Conservation (phyloP, 495 filamentous ascomycete species). For the Aspergillus funiculosus region DNA sequence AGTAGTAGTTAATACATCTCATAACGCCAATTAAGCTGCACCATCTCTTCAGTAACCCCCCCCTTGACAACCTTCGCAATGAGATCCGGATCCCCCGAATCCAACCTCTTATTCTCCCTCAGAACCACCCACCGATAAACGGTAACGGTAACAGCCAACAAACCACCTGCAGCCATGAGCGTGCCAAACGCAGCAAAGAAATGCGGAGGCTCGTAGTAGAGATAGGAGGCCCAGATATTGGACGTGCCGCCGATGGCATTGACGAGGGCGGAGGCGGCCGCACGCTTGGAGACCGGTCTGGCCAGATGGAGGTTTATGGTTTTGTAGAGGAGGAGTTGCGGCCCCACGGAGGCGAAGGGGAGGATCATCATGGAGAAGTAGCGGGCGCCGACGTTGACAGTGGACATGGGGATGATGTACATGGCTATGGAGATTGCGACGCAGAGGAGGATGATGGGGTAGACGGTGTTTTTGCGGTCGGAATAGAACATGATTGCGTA, state of each 20-base stretch:
- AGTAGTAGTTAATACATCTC: constrained; percentile 35
- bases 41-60: constrained; percentile 38
- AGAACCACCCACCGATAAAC: constrained; percentile 33
- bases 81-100: constrained; percentile 27
- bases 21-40: constrained; percentile 37
- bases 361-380: constrained; percentile 30
- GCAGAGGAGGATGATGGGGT: constrained; percentile 20
- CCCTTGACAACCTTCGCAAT: constrained; percentile 32
- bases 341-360: constrained; percentile 27
- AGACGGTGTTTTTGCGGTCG: constrained; percentile 24
- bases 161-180: constrained; percentile 29
- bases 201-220: constrained; percentile 30
- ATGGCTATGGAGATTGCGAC: constrained; percentile 21
- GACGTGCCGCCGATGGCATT: constrained; percentile 34
- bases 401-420: constrained; percentile 26
- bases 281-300: constrained; percentile 26
- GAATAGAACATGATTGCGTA: constrained; percentile 25
- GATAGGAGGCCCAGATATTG: constrained; percentile 38
- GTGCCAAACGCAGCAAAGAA: constrained; percentile 37
- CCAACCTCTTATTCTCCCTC: constrained; percentile 31
- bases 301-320: constrained; percentile 28
- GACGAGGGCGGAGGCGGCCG: constrained; percentile 26
- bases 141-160: constrained; percentile 28
- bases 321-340: constrained; percentile 28
- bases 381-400: constrained; percentile 22